These are phyloP conservation scores for Candolleomyces aberdarensis DNA, from an alignment of 768 basidiomycete genomes.

Conservation along the genomic window DNA sequence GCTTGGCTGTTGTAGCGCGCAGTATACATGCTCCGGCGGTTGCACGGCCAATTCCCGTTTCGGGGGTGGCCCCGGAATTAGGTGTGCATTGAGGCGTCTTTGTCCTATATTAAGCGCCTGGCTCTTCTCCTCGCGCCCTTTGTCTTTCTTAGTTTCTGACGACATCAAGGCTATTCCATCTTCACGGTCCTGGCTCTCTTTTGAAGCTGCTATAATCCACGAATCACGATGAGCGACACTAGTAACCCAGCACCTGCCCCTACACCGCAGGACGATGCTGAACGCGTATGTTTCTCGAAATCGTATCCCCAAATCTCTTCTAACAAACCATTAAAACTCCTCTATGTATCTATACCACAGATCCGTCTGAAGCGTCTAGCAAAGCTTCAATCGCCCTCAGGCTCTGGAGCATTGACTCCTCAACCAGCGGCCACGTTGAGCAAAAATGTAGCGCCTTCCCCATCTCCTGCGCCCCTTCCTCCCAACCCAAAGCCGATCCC, in stretches of 20 bases:
- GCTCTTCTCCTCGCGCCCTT: neutral
- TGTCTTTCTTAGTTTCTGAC: neutral
- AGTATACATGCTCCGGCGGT: too few relatives aligned
- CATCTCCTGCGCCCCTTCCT: constrained; percentile 22
- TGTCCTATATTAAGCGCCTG: neutral
- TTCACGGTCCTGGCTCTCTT: too few relatives aligned
- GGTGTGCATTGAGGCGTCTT: neutral
- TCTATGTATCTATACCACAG: constrained; percentile 35
- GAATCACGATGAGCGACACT: constrained; percentile 35
- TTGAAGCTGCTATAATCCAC: neutral
- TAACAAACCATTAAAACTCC: constrained; percentile 4
- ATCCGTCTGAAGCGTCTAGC: constrained; percentile 92
- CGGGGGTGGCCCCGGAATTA: too few relatives aligned
- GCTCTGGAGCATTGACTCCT: constrained; percentile 23
- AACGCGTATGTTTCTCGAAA: constrained; percentile 50
- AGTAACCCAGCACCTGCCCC: constrained; percentile 17
- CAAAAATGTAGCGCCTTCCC: constrained; percentile 22
- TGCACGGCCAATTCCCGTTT: too few relatives aligned
- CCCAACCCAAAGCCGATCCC: constrained; percentile 37
- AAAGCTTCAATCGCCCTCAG: constrained; percentile 56
- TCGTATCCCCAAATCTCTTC: neutral
- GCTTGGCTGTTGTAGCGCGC: too few relatives aligned
- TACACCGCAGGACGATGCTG: constrained; percentile 74
- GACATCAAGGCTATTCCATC: neutral
- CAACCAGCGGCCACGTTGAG: constrained; percentile 2